Conservation (phyloP, 345 rosid species). For the Corchorus olitorius region DNA sequence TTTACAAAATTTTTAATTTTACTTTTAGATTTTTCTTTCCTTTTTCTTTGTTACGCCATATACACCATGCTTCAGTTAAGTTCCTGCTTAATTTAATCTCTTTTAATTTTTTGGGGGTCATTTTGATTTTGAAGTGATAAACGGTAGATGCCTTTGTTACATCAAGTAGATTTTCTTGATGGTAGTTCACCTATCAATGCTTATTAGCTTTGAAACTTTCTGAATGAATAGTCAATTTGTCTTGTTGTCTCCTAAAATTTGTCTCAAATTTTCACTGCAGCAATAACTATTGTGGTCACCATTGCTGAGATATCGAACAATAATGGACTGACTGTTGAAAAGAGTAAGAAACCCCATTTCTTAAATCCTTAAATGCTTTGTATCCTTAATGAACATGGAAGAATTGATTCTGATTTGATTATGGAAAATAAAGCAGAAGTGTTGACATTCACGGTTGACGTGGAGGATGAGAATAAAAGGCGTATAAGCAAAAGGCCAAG, state of each 20-base stretch:
- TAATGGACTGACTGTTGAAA: constrained; percentile 85
- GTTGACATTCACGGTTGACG: constrained; percentile 77
- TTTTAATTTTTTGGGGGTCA: no score
- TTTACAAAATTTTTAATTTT: no score
- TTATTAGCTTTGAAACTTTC: not conserved
- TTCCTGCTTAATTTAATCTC: no score
- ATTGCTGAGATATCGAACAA: constrained; percentile 94
- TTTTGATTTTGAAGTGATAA: no score
- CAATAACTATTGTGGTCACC: constrained; percentile 77
- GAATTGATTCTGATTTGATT: not conserved
- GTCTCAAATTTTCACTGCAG: constrained; percentile 28
- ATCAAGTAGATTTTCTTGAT: no score
- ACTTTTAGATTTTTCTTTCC: no score
- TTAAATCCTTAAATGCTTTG: not conserved
- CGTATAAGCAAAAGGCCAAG: constrained; percentile 83
- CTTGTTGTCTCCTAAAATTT: not conserved
- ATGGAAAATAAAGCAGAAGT: constrained; percentile 49
- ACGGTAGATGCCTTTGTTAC: no score
- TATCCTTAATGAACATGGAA: not conserved
- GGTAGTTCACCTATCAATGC: not conserved
- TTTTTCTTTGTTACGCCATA: no score
- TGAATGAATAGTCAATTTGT: no score
- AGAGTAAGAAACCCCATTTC: constrained; percentile 48
- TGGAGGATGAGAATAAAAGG: constrained; percentile 86
- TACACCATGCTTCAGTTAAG: no score